Evolutionary conservation across 2,329 filamentous ascomycete species (phyloP).

Genomic region (Fusarium mangiferae): DNA sequence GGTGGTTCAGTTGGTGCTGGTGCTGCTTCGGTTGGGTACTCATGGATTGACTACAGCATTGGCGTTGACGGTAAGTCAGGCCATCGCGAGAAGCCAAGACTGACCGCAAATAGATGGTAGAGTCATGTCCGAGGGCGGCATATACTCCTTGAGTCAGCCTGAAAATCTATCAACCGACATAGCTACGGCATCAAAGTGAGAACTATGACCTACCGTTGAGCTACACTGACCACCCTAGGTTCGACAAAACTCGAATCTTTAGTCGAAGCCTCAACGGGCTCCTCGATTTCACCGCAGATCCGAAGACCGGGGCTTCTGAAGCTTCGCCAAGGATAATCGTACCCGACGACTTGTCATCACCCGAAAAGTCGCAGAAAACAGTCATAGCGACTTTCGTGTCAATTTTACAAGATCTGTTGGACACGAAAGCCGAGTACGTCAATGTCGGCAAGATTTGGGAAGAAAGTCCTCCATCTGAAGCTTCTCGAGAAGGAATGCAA

Average conservation of each 20-base stretch:
- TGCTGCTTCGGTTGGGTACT: conserved; percentile 52
- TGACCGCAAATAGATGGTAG: conserved; percentile 39
- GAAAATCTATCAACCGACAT: conserved; percentile 18
- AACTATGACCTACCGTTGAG: background rate
- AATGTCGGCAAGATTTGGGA: conserved; percentile 36
- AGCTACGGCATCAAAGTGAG: conserved; percentile 26
- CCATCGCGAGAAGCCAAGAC: background rate
- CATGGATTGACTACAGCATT: conserved; percentile 54
- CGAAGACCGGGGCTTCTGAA: background rate
- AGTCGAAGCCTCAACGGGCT: conserved; percentile 43
- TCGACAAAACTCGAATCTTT: conserved; percentile 38
- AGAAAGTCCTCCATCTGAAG: conserved; percentile 6
- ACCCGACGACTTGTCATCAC: conserved; percentile 37
- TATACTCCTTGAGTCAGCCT: conserved; percentile 47
- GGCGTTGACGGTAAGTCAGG: conserved; percentile 50
- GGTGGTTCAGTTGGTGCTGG: conserved; percentile 54
- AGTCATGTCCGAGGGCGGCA: conserved; percentile 39
- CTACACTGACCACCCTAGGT: conserved; percentile 17
- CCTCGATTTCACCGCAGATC: conserved; percentile 23
- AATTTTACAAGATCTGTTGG: conserved; percentile 36
- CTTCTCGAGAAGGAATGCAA: conserved; percentile 27
- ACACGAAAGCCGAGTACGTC: conserved; percentile 16
- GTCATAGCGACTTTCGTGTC: conserved; percentile 39
- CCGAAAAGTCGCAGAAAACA: conserved; percentile 9
- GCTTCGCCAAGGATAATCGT: conserved; percentile 39